Conservation (phyloP, 148 eudicot species). For the Camellia sinensis region DNA sequence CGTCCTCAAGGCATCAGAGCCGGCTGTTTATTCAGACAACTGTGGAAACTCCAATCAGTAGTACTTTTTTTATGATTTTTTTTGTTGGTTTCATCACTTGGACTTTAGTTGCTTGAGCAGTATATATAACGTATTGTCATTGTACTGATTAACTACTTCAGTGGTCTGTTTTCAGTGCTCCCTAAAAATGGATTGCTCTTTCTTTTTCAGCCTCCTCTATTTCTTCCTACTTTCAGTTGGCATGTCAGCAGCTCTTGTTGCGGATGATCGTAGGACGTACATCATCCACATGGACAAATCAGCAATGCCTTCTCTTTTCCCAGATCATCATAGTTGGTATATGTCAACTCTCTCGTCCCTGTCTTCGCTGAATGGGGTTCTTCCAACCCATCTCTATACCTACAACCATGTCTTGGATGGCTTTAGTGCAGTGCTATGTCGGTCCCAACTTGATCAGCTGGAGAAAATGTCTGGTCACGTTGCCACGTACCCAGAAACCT, state of each 20-base stretch:
- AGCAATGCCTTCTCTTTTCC: slow-evolving; percentile 24
- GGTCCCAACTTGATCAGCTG: slow-evolving; percentile 10
- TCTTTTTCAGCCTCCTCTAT: background rate
- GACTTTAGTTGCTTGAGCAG: too few relatives aligned
- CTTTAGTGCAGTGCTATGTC: slow-evolving; percentile 23
- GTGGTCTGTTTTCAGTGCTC: too few relatives aligned
- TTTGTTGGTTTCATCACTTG: too few relatives aligned
- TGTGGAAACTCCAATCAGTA: too few relatives aligned
- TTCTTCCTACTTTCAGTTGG: background rate
- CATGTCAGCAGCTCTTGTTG: background rate
- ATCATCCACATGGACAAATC: slow-evolving; percentile 25
- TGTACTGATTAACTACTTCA: too few relatives aligned
- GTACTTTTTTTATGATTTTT: too few relatives aligned
- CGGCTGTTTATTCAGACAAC: too few relatives aligned
- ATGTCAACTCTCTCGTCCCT: slow-evolving; percentile 20
- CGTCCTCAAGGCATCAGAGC: too few relatives aligned
- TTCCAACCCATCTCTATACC: slow-evolving; percentile 16
- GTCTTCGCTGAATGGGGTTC: background rate
- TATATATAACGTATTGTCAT: too few relatives aligned
- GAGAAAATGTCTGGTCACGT: slow-evolving; percentile 22
- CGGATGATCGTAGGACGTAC: background rate
- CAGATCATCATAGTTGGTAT: slow-evolving; percentile 23
- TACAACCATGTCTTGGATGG: slow-evolving; percentile 27
- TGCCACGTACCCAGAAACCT: slow-evolving; percentile 7
- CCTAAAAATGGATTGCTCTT: background rate